A percentile compares a stretch with the other conserved stretches of the same genome.
Conservation (phyloP, 2,329 filamentous ascomycete genomes). For the Fusarium continuum region DNA sequence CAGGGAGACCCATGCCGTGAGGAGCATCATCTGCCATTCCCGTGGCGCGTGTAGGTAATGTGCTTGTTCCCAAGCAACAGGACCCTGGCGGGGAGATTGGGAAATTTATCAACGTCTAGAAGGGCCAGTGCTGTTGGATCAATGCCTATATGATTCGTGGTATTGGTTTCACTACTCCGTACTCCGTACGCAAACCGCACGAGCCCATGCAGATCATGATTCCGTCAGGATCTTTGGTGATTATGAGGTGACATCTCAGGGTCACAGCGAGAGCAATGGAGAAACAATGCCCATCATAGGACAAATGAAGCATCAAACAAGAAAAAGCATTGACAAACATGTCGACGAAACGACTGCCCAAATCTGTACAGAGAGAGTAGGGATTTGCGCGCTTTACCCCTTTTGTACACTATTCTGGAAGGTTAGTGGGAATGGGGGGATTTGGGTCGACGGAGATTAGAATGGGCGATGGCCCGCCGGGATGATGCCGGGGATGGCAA, state of each 20-base stretch:
- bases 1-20: constrained; percentile 36
- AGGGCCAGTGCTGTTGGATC: constrained; percentile 16
- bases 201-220: constrained; percentile 18
- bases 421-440: constrained; percentile 21
- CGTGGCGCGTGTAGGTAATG: constrained; percentile 15
- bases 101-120: constrained; percentile 14
- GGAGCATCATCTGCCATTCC: constrained; percentile 30
- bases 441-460: constrained; percentile 35
- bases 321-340: not conserved
- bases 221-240: constrained; percentile 1
- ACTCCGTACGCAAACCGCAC: constrained; percentile 5
- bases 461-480: constrained; percentile 32
- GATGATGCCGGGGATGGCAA: constrained; percentile 24
- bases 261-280: not conserved
- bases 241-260: constrained; percentile 17
- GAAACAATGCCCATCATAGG: constrained; percentile 10
- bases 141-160: not conserved
- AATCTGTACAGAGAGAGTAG: constrained; percentile 3
- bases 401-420: constrained; percentile 35
- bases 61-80: constrained; percentile 21
- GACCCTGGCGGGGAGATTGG: constrained; percentile 25
- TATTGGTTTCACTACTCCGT: constrained; percentile 4
- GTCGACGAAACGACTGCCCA: not conserved
- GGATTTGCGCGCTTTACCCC: constrained; percentile 9
- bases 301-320: constrained; percentile 9